Percentiles rank a stretch among this genome's conserved stretches.
These are phyloP conservation scores for Syzygium aromaticum DNA, from an alignment of 345 rosid genomes.

Conservation along the genomic window DNA sequence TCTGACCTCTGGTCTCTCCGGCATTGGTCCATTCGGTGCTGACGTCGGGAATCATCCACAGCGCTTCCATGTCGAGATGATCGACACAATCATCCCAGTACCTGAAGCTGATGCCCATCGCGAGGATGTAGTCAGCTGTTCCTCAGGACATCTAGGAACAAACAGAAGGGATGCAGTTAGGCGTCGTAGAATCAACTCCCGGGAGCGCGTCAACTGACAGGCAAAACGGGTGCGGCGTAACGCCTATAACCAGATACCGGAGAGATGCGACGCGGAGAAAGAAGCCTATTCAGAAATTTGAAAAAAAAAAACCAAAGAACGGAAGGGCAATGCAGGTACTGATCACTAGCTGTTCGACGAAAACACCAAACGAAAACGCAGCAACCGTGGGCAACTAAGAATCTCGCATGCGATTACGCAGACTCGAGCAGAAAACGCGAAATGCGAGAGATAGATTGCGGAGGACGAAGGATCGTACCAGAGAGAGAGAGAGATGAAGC, in stretches of 20 bases:
- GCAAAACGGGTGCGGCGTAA: background rate
- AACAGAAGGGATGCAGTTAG: background rate
- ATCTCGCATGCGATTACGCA: too few species aligned
- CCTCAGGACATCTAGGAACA: constrained; percentile 5
- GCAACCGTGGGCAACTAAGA: too few species aligned
- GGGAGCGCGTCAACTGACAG: background rate
- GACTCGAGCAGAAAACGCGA: background rate
- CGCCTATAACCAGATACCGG: background rate
- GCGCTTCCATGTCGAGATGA: constrained; percentile 55
- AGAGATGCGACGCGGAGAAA: background rate
- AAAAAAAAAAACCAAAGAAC: too few species aligned
- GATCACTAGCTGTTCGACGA: background rate
- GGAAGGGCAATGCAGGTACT: background rate
- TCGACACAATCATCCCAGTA: constrained; percentile 87
- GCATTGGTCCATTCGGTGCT: constrained; percentile 74
- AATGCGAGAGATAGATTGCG: background rate
- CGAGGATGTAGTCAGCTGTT: constrained; percentile 4
- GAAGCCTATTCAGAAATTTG: background rate
- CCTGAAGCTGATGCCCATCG: constrained; percentile 65
- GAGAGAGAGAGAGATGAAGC: background rate
- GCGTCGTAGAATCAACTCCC: background rate
- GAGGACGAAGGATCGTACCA: background rate
- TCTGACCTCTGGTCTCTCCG: constrained; percentile 76
- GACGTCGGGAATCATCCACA: constrained; percentile 80
- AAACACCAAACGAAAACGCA: too few species aligned